Evolutionary conservation across 2,329 filamentous ascomycete genomes (phyloP), one percentile per base, ranked within the genome.

Genomic region (Claviceps quebecensis): DNA sequence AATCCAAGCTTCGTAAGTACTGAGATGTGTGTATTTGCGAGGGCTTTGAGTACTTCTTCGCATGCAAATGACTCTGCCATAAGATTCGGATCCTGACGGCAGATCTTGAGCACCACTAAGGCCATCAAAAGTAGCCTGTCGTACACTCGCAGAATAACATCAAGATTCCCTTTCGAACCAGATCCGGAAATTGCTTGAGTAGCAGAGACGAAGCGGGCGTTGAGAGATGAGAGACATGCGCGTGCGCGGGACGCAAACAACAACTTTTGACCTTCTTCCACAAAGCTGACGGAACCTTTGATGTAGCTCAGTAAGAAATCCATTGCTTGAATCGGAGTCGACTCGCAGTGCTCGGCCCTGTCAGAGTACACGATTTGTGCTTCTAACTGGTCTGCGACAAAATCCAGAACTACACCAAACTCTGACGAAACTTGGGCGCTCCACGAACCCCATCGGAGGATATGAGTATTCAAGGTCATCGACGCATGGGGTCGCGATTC

Each of bases 401-500:
- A 78, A 61, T 84, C 80, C 53, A 81, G 67, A n/a, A 81, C 63
- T 40, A 83, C 69, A 2, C 80, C 80, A 19, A 83, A 57, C 56
- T 84, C 79, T 3, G 80, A 82, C 1, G 80, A 83, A 2, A 74
- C 71, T 36, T 70, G 70, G 9, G 75, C 74, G 56, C 78, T 67
- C 80, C 81, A 84, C 2, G 56, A 45, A 7, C 70, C 71, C 80
- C 81, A 84, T 52, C 63, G 64, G 5, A 83, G 68, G 0, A 60
- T 59, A 52, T 75, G 72, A 6, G 71, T 69, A 13, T 70, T 75
- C 6, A 83, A 62, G 34, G 64, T 61, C 52, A 78, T 73, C 8
- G 67, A 69, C 2, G 64, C 58, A 9, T 64, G 58, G 4, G 67
- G 63, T 36, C 68, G 65, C 23, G 54, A 36, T 39, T 60, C 57